phyloP scores from a whole-genome alignment of 257 asterid genomes.

The Solanum verrucosum region DNA sequence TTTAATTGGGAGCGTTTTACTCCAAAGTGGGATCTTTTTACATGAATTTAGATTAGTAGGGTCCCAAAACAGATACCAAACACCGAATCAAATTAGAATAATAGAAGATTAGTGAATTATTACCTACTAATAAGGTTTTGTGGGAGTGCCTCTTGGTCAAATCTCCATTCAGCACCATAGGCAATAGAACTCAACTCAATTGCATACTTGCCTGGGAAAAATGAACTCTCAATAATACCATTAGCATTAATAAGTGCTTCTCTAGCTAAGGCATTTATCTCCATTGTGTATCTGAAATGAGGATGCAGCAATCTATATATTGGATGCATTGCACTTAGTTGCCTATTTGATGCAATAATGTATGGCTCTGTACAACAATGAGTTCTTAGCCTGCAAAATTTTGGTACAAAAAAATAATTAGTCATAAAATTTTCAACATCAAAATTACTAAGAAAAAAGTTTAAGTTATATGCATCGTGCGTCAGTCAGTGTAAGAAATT shows the following conservation, averaged over 20 bases:
- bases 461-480: background rate
- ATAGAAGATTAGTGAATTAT: background rate
- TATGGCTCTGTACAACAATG: slow-evolving; percentile 74
- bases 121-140: slow-evolving; percentile 65
- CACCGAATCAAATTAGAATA: background rate
- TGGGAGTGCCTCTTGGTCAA: slow-evolving; percentile 62
- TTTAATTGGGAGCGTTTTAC: background rate
- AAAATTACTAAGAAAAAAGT: background rate
- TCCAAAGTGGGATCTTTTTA: background rate
- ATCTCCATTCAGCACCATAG: slow-evolving; percentile 53
- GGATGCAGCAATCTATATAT: slow-evolving; percentile 65
- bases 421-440: background rate
- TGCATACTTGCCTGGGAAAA: slow-evolving; percentile 50
- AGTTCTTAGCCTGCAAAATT: slow-evolving; percentile 56
- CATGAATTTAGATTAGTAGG: background rate
- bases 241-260: slow-evolving; percentile 34
- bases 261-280: slow-evolving; percentile 78
- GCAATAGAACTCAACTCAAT: slow-evolving; percentile 49
- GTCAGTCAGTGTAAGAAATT: too few relatives aligned
- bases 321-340: slow-evolving; percentile 76
- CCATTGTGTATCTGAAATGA: slow-evolving; percentile 85
- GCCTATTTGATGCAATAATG: slow-evolving; percentile 62
- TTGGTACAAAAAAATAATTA: background rate
- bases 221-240: slow-evolving; percentile 57
- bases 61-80: background rate